Evolutionary conservation across 768 basidiomycete species (phyloP), one percentile per base, ranked within the genome.

Genomic region (Ramaria sp.): DNA sequence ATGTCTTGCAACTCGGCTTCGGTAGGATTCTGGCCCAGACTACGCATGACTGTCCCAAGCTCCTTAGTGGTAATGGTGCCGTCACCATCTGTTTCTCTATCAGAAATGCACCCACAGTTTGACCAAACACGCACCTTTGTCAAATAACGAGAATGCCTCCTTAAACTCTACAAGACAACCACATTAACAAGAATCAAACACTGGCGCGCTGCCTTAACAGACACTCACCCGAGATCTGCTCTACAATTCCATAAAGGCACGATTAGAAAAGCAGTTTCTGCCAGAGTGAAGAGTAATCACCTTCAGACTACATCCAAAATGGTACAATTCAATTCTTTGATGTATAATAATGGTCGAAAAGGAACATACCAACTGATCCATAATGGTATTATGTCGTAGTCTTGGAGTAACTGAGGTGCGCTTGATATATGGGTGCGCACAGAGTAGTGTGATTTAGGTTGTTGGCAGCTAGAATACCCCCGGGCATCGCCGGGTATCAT

Each of bases 101-200:
- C 41, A 44, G 28, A 34, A 16, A n/a, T 10, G 32, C 12, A 28
- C 55, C 45, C 59, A 49, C 27, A 36, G 43, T 42, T 9, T 5
- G 24, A n/a, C 30, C 16, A 44, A 20, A 3, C 15, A 69, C 76
- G 56, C 57, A 91, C 92, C 88, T 70, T 92, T 94, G 75, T 96
- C 92, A 69, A 98, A 97, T 20, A 98, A 79, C 56, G 93, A 91
- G 74, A 98, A 97, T 48, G 94, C 94, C 76, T 97, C 95, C 78
- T 95, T 97, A 82, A 94, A 97, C 71, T 95, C 92, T 89, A 66
- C 27, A 43, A 45, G n/a, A 20, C 43, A 13, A 24, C 25, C 24
- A 27, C n/a, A 25, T 42, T 38, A 57, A 57, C 50, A 60, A 48
- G 36, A 27, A 30, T 13, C 12, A 34, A 28, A 34, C 44, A n/a